Evolutionary conservation across 129 eudicot species (phyloP), one percentile per base, ranked within the genome.

Genomic region (Pseudognaphalium luteoalbum): DNA sequence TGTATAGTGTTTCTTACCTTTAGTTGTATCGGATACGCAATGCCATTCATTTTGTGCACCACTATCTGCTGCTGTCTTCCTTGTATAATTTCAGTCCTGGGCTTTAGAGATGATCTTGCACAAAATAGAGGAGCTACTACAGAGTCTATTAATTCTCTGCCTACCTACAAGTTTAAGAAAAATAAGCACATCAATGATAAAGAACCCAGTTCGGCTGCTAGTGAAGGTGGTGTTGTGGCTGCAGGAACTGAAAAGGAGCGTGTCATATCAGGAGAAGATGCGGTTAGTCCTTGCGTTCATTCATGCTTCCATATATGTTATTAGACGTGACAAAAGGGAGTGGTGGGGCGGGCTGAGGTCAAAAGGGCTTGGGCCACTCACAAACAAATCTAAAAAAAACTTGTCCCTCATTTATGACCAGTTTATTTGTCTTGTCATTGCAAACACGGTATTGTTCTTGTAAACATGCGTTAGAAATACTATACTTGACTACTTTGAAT

Each of bases 41-140:
- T 93, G 97, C 98, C 98, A 35, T 90, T 93, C 77, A 90, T 93
- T 75, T 84, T 93, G 65, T 93, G 98, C 77, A 91, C 98, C 60
- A 88, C 98, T 58, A 90, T 93, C 82, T 93, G 98, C 90, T 93
- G 98, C 81, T 93, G 98, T 86, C 98, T 93, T 54, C 98, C 98
- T 73, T 93, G 98, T 81, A 87, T 93, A 82, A 93, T 93, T 30
- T 88, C 96, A 28, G 88, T 93, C 30, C 65, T 93, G 83, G 98
- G 98, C 67, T 90, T 90, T 76, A 84, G 98, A 79, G 98, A 90
- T 78, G 98, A 93, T 79, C 85, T 88, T 65, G 76, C 87, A 70
- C 91, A 88, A 82, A 88, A 87, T 73, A 87, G 96, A 81, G 98
- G 98, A 80, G 98, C 98, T 42, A 93, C 98, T 64, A 75, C 96